phyloP scores from a whole-genome alignment of 2,329 filamentous ascomycete genomes.

The Clonostachys byssicola region DNA sequence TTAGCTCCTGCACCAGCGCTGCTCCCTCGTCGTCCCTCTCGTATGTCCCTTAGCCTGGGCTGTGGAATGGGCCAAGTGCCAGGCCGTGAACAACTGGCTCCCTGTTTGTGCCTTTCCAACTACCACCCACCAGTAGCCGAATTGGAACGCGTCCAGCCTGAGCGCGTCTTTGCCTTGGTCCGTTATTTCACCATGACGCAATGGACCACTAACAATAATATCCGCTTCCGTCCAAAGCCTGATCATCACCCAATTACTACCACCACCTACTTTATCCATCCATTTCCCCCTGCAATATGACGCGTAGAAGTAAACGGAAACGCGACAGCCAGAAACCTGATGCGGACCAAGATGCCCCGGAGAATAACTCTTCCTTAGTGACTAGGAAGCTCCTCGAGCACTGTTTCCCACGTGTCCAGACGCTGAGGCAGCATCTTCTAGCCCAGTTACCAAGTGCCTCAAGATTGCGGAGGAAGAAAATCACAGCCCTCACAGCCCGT shows the following conservation, averaged over 20 bases:
- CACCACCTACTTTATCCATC: not conserved
- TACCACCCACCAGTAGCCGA: too few species aligned
- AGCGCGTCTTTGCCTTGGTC: too few species aligned
- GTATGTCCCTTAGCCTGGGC: too few species aligned
- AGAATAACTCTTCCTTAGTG: not conserved
- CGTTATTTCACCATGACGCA: too few species aligned
- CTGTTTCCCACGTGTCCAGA: slow-evolving; percentile 63
- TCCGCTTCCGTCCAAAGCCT: not conserved
- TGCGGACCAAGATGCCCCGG: not conserved
- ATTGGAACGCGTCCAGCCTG: too few species aligned
- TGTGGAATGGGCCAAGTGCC: too few species aligned
- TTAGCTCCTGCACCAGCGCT: too few species aligned
- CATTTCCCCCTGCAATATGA: not conserved
- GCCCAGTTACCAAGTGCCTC: slow-evolving; percentile 63
- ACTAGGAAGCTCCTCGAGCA: slow-evolving; percentile 61
- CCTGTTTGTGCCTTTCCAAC: too few species aligned
- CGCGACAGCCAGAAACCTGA: slow-evolving; percentile 6
- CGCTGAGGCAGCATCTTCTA: slow-evolving; percentile 68
- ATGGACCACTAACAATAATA: too few species aligned
- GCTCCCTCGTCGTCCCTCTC: too few species aligned
- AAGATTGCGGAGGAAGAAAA: slow-evolving; percentile 54
- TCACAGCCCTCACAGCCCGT: slow-evolving; percentile 36
- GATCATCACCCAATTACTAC: not conserved
- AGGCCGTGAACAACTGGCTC: too few species aligned
- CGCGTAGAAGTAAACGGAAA: slow-evolving; percentile 17